These are phyloP conservation scores for Lecanicillium sp. DNA, from an alignment of 2,329 filamentous ascomycete species.

Conservation along the genomic window DNA sequence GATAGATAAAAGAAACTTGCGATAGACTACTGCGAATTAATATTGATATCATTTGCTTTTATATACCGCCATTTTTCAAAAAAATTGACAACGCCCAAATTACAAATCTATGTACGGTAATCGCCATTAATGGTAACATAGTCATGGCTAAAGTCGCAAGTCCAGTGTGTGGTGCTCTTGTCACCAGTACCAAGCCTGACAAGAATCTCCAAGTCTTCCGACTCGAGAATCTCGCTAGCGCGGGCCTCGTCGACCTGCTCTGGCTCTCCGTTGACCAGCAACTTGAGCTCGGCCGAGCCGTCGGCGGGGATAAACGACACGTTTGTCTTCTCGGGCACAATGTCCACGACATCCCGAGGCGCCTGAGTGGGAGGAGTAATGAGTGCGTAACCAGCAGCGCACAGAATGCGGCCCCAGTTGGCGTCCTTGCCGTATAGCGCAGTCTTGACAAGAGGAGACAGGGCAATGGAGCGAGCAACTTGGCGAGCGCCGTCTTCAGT, in stretches of 20 bases:
- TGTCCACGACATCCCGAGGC: constrained; percentile 51
- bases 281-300: constrained; percentile 66
- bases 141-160: constrained; percentile 80
- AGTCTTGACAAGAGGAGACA: constrained; percentile 91
- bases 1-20: too few species aligned
- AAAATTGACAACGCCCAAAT: not conserved
- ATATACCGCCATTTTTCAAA: too few species aligned
- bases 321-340: constrained; percentile 62
- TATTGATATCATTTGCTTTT: not conserved
- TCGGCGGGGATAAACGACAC: constrained; percentile 74
- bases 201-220: constrained; percentile 71
- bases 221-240: constrained; percentile 68
- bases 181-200: constrained; percentile 63
- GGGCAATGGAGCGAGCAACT: constrained; percentile 81
- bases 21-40: too few species aligned
- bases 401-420: constrained; percentile 96
- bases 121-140: constrained; percentile 64
- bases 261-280: constrained; percentile 73
- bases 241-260: constrained; percentile 69
- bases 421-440: constrained; percentile 94
- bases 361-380: constrained; percentile 50
- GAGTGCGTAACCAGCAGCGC: constrained; percentile 77
- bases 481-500: constrained; percentile 63
- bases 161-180: constrained; percentile 69
- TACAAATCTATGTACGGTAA: constrained; percentile 46